Conservation (phyloP, 305 asterid genomes). For the Fraxinus latifolia region DNA sequence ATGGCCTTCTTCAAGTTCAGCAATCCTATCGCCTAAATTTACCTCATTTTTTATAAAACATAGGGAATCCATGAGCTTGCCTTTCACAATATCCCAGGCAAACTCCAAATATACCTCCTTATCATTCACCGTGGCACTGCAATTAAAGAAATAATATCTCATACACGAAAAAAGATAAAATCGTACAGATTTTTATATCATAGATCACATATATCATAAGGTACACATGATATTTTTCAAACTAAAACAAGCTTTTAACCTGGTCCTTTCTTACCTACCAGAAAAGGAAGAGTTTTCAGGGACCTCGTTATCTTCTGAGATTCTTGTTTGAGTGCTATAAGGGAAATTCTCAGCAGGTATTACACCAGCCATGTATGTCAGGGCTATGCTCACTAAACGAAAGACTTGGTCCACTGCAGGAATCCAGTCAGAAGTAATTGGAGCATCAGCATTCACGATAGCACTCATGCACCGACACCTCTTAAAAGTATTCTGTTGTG, state of each 20-base stretch:
- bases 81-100: slow-evolving; percentile 77
- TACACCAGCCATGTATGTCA: slow-evolving; percentile 80
- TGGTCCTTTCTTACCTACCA: slow-evolving; percentile 94
- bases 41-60: slow-evolving; percentile 41
- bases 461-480: slow-evolving; percentile 56
- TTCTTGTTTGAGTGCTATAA: slow-evolving; percentile 31
- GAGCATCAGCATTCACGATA: slow-evolving; percentile 54
- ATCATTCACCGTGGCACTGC: slow-evolving; percentile 49
- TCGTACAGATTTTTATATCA: not conserved
- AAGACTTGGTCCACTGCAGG: slow-evolving; percentile 71
- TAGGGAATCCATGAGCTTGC: slow-evolving; percentile 70
- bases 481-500: slow-evolving; percentile 31
- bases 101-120: slow-evolving; percentile 47
- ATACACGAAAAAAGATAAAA: slow-evolving; percentile 8
- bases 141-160: slow-evolving; percentile 22
- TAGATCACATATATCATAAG: not conserved
- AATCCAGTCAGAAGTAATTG: slow-evolving; percentile 57
- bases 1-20: slow-evolving; percentile 40
- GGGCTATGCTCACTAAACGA: slow-evolving; percentile 72
- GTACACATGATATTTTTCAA: slow-evolving; percentile 22
- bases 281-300: slow-evolving; percentile 50
- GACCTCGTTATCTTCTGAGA: slow-evolving; percentile 37
- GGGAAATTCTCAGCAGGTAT: slow-evolving; percentile 45
- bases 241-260: slow-evolving; percentile 32
- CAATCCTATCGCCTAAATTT: slow-evolving; percentile 34